These are phyloP conservation scores for Fusarium tupiense DNA, from an alignment of 2,329 filamentous ascomycete species.

Conservation along the genomic window DNA sequence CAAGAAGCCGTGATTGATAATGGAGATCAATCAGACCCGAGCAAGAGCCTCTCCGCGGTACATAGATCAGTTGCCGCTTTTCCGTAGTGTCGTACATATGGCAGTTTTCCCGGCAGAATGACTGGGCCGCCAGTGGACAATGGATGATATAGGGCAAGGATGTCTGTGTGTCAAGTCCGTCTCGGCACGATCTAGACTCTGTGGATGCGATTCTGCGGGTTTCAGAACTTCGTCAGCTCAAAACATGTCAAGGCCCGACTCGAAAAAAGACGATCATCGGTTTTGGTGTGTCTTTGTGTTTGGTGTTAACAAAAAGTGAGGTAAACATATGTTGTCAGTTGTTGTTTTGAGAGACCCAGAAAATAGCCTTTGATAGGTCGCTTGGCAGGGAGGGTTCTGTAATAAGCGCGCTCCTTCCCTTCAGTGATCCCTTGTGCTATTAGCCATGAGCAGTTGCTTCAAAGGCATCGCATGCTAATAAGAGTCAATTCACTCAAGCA, in stretches of 20 bases:
- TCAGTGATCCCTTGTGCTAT: neutral
- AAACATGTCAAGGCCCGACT: constrained; percentile 18
- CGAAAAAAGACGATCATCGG: neutral
- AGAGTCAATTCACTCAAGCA: neutral
- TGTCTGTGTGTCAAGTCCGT: constrained; percentile 11
- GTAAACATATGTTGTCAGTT: neutral
- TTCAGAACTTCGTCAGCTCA: constrained; percentile 20
- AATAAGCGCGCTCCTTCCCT: constrained; percentile 1
- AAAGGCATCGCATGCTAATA: neutral
- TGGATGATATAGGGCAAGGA: constrained; percentile 13
- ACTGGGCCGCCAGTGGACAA: constrained; percentile 7
- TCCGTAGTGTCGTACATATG: constrained; percentile 23
- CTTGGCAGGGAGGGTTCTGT: neutral
- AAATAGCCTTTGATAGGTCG: neutral
- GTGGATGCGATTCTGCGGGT: constrained; percentile 13
- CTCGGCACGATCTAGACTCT: constrained; percentile 33
- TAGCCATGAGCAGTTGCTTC: neutral
- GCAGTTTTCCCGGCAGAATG: neutral
- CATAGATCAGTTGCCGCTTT: constrained; percentile 9
- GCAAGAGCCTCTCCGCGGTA: neutral
- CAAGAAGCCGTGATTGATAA: neutral
- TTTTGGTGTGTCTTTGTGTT: neutral
- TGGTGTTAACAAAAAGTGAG: neutral
- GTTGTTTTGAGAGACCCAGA: neutral
- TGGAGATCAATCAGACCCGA: neutral